phyloP scores from a whole-genome alignment of 495 filamentous ascomycete species.

The Talaromyces thailandensis region DNA sequence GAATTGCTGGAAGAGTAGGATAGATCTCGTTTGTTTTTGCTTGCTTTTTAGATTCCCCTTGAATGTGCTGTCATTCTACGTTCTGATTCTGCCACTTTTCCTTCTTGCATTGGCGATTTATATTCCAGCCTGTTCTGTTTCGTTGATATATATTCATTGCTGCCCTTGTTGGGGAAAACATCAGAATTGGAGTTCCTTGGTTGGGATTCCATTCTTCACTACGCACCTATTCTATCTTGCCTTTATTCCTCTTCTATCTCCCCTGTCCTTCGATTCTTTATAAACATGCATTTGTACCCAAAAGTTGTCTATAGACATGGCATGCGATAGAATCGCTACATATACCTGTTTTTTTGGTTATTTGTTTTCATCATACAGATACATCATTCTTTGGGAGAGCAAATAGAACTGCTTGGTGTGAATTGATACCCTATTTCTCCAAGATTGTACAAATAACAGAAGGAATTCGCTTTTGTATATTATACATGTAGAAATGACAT shows the following conservation, averaged over 20 bases:
- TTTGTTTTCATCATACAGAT: neutral
- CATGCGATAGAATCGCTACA: neutral
- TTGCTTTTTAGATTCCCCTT: conserved; percentile 9
- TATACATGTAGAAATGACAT: neutral
- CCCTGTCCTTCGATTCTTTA: neutral
- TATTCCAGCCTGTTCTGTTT: neutral
- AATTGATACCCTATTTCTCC: neutral
- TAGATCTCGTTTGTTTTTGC: conserved; percentile 6
- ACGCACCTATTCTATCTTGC: neutral
- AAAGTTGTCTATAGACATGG: conserved; percentile 2
- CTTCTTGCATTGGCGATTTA: neutral
- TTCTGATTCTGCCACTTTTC: conserved; percentile 5
- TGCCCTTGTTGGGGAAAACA: neutral
- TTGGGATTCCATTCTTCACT: neutral
- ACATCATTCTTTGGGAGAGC: neutral
- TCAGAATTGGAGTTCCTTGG: neutral
- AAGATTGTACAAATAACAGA: neutral
- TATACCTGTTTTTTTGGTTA: neutral
- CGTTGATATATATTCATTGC: neutral
- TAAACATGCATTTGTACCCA: neutral
- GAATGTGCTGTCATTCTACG: neutral
- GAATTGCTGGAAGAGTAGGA: conserved; percentile 36
- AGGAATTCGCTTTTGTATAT: neutral
- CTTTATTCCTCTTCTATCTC: neutral
- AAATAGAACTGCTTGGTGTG: neutral